Percentiles rank a stretch among this genome's conserved stretches.
phyloP scores from a whole-genome alignment of 179 eudicot species.

The Silene vulgaris region DNA sequence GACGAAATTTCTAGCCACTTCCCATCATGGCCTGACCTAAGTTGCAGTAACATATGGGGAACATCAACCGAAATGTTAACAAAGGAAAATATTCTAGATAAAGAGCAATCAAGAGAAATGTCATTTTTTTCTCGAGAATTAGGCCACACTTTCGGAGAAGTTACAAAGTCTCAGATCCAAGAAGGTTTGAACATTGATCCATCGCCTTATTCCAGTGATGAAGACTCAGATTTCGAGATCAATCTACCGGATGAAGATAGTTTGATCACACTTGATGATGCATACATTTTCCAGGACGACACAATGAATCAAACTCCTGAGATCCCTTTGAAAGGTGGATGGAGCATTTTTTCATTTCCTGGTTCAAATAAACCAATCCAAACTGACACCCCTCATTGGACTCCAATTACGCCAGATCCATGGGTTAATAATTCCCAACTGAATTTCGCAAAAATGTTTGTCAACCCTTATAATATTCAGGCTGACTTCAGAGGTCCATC shows the following conservation, averaged over 20 bases:
- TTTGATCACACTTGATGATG: constrained; percentile 39
- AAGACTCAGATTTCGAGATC: constrained; percentile 24
- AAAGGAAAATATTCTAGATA: constrained; percentile 12
- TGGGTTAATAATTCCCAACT: constrained; percentile 20
- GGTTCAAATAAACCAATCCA: constrained; percentile 15
- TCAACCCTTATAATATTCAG: constrained; percentile 20
- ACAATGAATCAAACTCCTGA: background rate
- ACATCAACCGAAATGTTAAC: constrained; percentile 9
- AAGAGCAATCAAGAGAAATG: constrained; percentile 11
- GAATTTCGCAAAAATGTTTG: constrained; percentile 11
- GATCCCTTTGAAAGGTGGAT: constrained; percentile 18
- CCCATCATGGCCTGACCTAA: constrained; percentile 21
- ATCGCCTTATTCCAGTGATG: constrained; percentile 5
- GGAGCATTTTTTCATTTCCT: background rate
- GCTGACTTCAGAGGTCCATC: constrained; percentile 17
- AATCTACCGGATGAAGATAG: constrained; percentile 43
- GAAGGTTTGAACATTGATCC: constrained; percentile 12
- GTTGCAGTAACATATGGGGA: constrained; percentile 16
- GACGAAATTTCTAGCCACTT: constrained; percentile 16
- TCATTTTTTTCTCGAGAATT: constrained; percentile 12
- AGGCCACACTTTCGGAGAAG: constrained; percentile 15
- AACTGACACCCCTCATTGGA: constrained; percentile 15
- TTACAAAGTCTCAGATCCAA: background rate
- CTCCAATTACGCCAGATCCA: constrained; percentile 10
- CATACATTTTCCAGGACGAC: constrained; percentile 27